These are phyloP conservation scores for Boletus tylopilopsis DNA, from an alignment of 768 basidiomycete genomes.

Conservation along the genomic window DNA sequence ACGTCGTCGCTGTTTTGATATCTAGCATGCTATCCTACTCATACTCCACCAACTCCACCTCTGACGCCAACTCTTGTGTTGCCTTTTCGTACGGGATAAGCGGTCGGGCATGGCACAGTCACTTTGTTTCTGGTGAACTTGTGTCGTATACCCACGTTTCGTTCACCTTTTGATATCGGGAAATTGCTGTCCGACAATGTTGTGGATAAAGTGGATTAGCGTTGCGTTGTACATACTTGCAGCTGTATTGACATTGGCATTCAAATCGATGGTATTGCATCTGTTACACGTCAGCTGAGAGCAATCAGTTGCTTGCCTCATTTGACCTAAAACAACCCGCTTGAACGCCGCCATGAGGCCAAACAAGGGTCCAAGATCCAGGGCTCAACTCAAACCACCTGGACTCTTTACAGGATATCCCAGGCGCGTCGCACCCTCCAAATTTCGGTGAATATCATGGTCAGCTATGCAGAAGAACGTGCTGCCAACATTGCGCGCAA, in stretches of 20 bases:
- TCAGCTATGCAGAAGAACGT: conserved; percentile 34
- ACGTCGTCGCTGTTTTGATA: conserved; percentile 26
- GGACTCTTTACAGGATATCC: no score
- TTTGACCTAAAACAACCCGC: not conserved
- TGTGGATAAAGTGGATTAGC: not conserved
- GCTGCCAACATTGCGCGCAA: conserved; percentile 41
- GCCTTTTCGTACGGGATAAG: conserved; percentile 7
- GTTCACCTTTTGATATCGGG: conserved; percentile 7
- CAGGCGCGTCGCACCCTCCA: no score
- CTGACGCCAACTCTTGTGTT: conserved; percentile 3
- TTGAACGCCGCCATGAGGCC: not conserved
- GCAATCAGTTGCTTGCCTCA: no score
- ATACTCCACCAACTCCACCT: not conserved
- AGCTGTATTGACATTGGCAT: not conserved
- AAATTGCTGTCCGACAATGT: not conserved
- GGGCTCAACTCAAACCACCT: no score
- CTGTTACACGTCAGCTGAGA: no score
- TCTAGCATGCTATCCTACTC: conserved; percentile 23
- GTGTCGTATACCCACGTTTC: conserved; percentile 15
- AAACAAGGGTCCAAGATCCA: not conserved
- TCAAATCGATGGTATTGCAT: no score
- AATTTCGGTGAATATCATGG: conserved; percentile 7
- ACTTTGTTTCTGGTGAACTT: not conserved
- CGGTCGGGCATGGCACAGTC: conserved; percentile 4
- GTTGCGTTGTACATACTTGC: conserved; percentile 1